Conservation (phyloP, 306 rosid genomes). For the Myrica gale region DNA sequence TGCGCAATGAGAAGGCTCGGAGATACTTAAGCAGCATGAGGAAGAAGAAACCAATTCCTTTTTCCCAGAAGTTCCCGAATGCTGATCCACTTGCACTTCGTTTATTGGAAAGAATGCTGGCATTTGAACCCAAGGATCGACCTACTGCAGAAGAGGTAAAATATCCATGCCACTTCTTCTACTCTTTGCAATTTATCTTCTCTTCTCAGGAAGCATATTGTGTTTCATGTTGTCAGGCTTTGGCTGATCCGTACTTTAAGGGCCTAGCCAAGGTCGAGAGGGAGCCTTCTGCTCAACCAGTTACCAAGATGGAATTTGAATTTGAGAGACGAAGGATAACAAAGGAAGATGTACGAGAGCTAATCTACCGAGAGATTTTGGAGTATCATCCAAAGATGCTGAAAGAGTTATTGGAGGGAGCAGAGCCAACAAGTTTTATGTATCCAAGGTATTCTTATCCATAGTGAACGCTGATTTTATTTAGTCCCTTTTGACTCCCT, state of each 20-base stretch:
- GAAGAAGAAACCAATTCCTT: slow-evolving; percentile 82
- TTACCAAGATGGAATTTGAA: slow-evolving; percentile 99
- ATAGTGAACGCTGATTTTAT: not conserved
- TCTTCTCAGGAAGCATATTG: slow-evolving; percentile 22
- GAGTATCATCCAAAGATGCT: slow-evolving; percentile 98
- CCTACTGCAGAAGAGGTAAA: slow-evolving; percentile 97
- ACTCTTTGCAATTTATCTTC: slow-evolving; percentile 17
- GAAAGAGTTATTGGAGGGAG: slow-evolving; percentile 89
- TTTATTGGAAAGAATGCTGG: slow-evolving; percentile 90
- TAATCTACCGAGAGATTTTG: slow-evolving; percentile 84
- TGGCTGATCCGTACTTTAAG: slow-evolving; percentile 96
- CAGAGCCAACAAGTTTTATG: slow-evolving; percentile 95
- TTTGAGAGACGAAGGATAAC: slow-evolving; percentile 98
- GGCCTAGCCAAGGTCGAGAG: slow-evolving; percentile 99
- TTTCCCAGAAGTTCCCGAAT: slow-evolving; percentile 87
- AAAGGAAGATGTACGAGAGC: slow-evolving; percentile 97
- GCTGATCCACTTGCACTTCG: slow-evolving; percentile 96
- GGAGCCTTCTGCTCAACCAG: slow-evolving; percentile 96
- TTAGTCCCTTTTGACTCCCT: not conserved
- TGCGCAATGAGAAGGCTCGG: slow-evolving; percentile 94
- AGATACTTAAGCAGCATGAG: slow-evolving; percentile 97
- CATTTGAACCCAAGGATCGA: slow-evolving; percentile 96
- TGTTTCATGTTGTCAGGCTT: slow-evolving; percentile 57
- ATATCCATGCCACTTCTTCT: slow-evolving; percentile 24
- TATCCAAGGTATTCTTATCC: slow-evolving; percentile 79